Conservation (phyloP, 2,329 filamentous ascomycete species). For the Beauveria pseudobassiana region DNA sequence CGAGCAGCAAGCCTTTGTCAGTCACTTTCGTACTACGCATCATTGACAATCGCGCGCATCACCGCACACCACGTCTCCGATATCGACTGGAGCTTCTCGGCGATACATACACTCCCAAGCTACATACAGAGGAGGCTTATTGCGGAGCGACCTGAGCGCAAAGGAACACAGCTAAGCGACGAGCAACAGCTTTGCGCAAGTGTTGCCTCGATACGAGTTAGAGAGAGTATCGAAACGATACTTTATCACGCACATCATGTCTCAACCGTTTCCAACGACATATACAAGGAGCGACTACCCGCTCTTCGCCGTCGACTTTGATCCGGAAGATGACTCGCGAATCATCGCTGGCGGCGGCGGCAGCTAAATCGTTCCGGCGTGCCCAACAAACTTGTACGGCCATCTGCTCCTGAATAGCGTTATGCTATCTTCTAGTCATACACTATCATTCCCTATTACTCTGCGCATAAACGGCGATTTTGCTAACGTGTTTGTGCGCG, state of each 20-base stretch:
- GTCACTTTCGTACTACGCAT: background rate
- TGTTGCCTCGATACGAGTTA: background rate
- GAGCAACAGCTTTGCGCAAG: background rate
- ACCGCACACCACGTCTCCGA: too few relatives aligned
- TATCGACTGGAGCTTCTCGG: background rate
- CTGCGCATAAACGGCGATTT: too few relatives aligned
- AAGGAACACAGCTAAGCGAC: background rate
- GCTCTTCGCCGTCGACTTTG: constrained; percentile 81
- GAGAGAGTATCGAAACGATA: background rate
- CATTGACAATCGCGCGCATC: background rate
- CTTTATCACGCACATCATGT: constrained; percentile 21
- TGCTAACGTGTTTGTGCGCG: background rate
- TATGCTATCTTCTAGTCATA: background rate
- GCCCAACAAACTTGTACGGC: constrained; percentile 73
- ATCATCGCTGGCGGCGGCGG: constrained; percentile 83
- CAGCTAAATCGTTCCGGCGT: constrained; percentile 73
- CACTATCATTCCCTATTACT: background rate
- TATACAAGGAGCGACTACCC: constrained; percentile 71
- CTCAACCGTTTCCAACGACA: constrained; percentile 39
- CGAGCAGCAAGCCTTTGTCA: background rate
- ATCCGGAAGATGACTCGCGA: constrained; percentile 67
- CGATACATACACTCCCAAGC: background rate
- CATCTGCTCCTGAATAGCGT: background rate
- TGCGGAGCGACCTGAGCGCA: background rate
- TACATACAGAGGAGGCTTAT: background rate